Conservation (phyloP, 495 filamentous ascomycete species). For the Eremomyces bilateralis region DNA sequence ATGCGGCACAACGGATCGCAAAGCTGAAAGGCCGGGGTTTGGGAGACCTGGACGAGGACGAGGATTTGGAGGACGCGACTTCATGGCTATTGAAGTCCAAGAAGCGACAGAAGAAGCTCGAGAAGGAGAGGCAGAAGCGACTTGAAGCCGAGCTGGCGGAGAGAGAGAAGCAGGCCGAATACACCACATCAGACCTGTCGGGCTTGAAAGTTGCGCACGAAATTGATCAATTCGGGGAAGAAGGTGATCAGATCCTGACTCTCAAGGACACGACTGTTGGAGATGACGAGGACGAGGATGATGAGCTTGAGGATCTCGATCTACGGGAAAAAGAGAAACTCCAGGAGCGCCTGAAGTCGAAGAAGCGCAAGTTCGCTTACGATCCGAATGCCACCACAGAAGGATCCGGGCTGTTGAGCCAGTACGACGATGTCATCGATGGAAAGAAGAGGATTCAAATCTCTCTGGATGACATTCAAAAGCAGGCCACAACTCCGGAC, state of each 20-base stretch:
- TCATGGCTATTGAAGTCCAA: conserved; percentile 71
- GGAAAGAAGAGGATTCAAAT: conserved; percentile 68
- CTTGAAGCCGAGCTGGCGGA: conserved; percentile 54
- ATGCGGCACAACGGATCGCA: conserved; percentile 50
- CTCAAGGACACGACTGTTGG: conserved; percentile 77
- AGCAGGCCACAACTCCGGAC: conserved; percentile 54
- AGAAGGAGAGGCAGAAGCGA: conserved; percentile 55
- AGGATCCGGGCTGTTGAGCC: conserved; percentile 40
- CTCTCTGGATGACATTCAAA: conserved; percentile 75
- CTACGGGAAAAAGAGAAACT: conserved; percentile 59
- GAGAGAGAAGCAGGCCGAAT: conserved; percentile 34
- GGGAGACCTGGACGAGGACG: conserved; percentile 44
- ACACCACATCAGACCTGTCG: conserved; percentile 64
- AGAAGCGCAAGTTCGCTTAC: conserved; percentile 83
- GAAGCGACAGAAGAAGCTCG: conserved; percentile 77
- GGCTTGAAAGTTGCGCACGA: conserved; percentile 86
- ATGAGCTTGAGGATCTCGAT: conserved; percentile 74
- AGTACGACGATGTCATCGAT: conserved; percentile 90
- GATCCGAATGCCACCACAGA: conserved; percentile 59
- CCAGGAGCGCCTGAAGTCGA: conserved; percentile 54
- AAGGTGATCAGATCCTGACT: conserved; percentile 62
- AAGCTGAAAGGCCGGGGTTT: conserved; percentile 62
- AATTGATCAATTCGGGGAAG: conserved; percentile 48
- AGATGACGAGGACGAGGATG: conserved; percentile 70
- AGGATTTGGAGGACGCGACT: conserved; percentile 57